Percentiles rank a stretch among this genome's conserved stretches.
phyloP scores from a whole-genome alignment of 495 filamentous ascomycete species.

The Aspergillus haitiensis region DNA sequence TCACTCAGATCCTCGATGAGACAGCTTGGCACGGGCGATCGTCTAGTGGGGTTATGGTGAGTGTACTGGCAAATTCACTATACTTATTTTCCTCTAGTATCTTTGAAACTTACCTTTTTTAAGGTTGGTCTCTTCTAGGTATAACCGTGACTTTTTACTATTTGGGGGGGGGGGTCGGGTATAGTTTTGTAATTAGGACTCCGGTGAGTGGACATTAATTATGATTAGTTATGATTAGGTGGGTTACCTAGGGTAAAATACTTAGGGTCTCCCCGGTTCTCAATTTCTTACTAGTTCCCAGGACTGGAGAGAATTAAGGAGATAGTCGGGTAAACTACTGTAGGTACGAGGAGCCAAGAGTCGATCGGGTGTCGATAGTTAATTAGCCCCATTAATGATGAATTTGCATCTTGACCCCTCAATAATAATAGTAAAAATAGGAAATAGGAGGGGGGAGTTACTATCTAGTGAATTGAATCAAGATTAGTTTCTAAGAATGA shows the following conservation, averaged over 20 bases:
- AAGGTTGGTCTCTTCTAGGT: background rate
- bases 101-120: conserved; percentile 9
- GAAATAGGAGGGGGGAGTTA: no score
- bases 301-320: background rate
- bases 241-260: no score
- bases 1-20: conserved; percentile 35
- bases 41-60: conserved; percentile 22
- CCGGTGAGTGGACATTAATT: conserved; percentile 13
- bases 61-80: background rate
- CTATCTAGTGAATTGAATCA: no score
- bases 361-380: conserved; percentile 17
- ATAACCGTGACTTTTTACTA: background rate
- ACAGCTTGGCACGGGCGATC: conserved; percentile 36
- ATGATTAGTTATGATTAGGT: no score
- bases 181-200: background rate
- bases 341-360: conserved; percentile 27
- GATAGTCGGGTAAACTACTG: conserved; percentile 20
- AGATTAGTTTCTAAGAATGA: no score
- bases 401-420: no score
- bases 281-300: conserved; percentile 14
- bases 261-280: background rate
- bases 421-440: no score
- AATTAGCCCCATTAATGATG: background rate
- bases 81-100: background rate
- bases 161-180: background rate